Evolutionary conservation across 441 rosid species (phyloP).

Genomic region (Geranium incanum): DNA sequence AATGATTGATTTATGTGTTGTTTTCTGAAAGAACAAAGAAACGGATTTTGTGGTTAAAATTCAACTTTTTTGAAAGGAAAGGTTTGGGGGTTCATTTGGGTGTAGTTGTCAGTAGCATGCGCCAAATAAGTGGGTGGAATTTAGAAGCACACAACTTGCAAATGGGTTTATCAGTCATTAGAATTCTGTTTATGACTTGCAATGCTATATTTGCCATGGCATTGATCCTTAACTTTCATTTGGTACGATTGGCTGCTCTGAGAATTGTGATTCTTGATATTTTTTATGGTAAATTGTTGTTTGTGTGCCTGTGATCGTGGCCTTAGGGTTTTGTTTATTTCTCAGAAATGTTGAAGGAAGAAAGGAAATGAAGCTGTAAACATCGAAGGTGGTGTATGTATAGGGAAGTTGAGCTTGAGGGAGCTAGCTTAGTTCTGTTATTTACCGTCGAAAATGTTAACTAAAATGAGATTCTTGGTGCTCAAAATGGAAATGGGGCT

Average conservation of each 20-base stretch:
- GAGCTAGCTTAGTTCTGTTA: neutral
- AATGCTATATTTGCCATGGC: neutral
- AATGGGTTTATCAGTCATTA: neutral
- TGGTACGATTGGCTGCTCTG: neutral
- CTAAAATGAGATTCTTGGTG: neutral
- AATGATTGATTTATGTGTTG: neutral
- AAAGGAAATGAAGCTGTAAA: neutral
- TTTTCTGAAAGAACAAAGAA: neutral
- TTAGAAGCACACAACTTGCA: no score
- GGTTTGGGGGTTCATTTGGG: neutral
- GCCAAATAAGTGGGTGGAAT: no score
- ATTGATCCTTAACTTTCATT: neutral
- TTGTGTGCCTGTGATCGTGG: no score
- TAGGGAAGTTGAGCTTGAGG: neutral
- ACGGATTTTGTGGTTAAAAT: neutral
- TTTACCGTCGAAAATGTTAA: neutral
- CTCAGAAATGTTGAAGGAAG: neutral
- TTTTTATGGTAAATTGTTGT: neutral
- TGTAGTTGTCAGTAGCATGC: no score
- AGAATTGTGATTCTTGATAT: neutral
- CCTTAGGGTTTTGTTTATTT: neutral
- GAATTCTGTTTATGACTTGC: neutral
- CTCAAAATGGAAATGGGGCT: neutral
- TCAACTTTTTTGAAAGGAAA: neutral
- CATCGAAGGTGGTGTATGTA: neutral